phyloP scores from a whole-genome alignment of 106 monocot species.

The Narthecium ossifragum region DNA sequence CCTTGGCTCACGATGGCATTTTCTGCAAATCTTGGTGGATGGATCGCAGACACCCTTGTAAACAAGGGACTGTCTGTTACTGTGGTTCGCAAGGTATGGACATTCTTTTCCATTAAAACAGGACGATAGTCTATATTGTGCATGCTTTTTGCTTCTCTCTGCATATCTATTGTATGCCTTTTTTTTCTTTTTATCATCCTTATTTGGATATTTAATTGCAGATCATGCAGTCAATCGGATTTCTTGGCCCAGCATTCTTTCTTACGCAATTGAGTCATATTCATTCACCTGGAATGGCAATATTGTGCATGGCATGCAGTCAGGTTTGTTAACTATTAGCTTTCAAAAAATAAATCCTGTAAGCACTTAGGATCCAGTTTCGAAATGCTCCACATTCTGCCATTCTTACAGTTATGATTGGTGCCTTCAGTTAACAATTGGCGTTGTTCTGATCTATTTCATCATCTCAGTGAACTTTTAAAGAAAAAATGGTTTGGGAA shows the following conservation, averaged over 20 bases:
- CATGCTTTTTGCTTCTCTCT: background rate
- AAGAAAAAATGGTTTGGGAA: too few species aligned
- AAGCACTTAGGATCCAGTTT: too few species aligned
- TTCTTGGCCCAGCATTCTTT: slow-evolving; percentile 91
- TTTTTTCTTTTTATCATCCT: background rate
- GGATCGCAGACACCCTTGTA: slow-evolving; percentile 82
- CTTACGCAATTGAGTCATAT: slow-evolving; percentile 81
- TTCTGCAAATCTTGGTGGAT: slow-evolving; percentile 90
- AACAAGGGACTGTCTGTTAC: slow-evolving; percentile 73
- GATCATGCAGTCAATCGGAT: slow-evolving; percentile 95
- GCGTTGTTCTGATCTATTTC: too few species aligned
- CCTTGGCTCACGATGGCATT: slow-evolving; percentile 92
- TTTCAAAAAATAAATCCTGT: background rate
- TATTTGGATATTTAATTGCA: slow-evolving; percentile 18
- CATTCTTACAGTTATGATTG: too few species aligned
- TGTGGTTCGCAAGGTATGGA: slow-evolving; percentile 64
- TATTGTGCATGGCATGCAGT: slow-evolving; percentile 89
- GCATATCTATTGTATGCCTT: background rate
- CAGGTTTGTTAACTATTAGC: slow-evolving; percentile 39
- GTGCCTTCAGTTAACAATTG: too few species aligned
- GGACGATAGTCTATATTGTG: background rate
- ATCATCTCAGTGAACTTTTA: too few species aligned
- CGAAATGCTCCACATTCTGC: too few species aligned
- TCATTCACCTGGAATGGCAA: slow-evolving; percentile 71
- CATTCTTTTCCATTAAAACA: background rate